Conservation (phyloP, 2,329 filamentous ascomycete species). For the Fusarium heterosporum region DNA sequence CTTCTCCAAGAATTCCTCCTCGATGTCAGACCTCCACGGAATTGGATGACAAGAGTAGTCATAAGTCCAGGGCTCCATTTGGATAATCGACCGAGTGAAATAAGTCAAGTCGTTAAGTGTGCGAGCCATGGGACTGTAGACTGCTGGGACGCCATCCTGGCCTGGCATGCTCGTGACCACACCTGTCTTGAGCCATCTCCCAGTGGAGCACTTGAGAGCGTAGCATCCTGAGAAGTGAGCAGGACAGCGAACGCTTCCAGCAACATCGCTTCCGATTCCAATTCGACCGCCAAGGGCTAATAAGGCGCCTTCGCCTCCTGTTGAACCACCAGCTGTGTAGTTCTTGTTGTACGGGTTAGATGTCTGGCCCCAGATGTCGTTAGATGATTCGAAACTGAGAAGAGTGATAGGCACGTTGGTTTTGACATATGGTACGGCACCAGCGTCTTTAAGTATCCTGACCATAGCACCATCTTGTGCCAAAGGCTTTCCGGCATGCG, state of each 20-base stretch:
- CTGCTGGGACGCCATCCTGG: conserved; percentile 88
- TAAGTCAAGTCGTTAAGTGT: conserved; percentile 86
- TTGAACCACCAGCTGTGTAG: conserved; percentile 90
- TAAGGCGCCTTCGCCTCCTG: conserved; percentile 85
- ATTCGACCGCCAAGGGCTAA: conserved; percentile 86
- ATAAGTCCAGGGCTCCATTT: conserved; percentile 89
- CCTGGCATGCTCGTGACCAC: conserved; percentile 90
- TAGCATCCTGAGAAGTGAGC: conserved; percentile 94
- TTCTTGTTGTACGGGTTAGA: conserved; percentile 85
- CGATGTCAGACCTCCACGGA: conserved; percentile 75
- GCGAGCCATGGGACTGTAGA: conserved; percentile 92
- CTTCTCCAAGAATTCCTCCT: conserved; percentile 62
- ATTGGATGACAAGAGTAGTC: conserved; percentile 88
- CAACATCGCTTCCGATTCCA: conserved; percentile 91
- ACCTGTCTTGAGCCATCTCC: conserved; percentile 88
- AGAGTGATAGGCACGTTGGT: conserved; percentile 90
- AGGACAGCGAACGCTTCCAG: conserved; percentile 86
- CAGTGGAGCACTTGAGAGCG: conserved; percentile 85
- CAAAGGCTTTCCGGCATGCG: conserved; percentile 75
- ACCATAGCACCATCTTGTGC: conserved; percentile 77
- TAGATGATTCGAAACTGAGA: conserved; percentile 84
- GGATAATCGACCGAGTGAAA: conserved; percentile 81
- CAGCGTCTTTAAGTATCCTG: conserved; percentile 84
- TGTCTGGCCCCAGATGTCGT: conserved; percentile 82
- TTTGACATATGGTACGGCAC: conserved; percentile 92